Conservation (phyloP, 352 stramenopile species). For the Aphanomyces cochlioides region DNA sequence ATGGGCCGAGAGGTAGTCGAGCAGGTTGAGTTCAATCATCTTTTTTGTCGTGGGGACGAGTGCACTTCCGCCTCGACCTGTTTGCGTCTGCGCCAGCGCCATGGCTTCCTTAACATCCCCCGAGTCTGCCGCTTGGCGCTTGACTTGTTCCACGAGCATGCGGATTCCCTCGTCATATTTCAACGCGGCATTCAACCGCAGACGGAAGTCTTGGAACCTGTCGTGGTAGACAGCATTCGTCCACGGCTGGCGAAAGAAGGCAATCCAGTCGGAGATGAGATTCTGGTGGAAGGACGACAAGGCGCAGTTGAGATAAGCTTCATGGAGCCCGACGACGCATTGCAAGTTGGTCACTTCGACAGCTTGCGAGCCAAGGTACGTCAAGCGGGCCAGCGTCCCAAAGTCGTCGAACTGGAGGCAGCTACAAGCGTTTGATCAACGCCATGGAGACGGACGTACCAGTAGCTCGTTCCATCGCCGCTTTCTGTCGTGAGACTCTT, state of each 20-base stretch:
- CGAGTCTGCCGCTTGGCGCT: constrained; percentile 48
- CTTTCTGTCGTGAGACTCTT: constrained; percentile 42
- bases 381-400: constrained; percentile 63
- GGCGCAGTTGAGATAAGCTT: constrained; percentile 83
- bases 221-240: constrained; percentile 69
- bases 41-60: constrained; percentile 67
- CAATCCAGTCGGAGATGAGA: constrained; percentile 77
- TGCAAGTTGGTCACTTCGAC: constrained; percentile 67
- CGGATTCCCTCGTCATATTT: constrained; percentile 68
- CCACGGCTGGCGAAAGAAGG: constrained; percentile 81
- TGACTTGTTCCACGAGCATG: constrained; percentile 57
- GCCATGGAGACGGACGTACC: constrained; percentile 7
- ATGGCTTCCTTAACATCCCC: constrained; percentile 63
- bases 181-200: constrained; percentile 51
- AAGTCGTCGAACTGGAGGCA: constrained; percentile 73
- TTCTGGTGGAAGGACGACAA: constrained; percentile 64
- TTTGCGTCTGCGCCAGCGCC: constrained; percentile 54
- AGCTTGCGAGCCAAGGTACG: constrained; percentile 54
- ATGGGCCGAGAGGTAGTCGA: constrained; percentile 72
- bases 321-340: constrained; percentile 75
- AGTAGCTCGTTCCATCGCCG: constrained; percentile 40
- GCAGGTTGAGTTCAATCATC: constrained; percentile 68
- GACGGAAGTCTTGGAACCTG: constrained; percentile 62
- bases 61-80: constrained; percentile 53
- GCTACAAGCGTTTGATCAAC: not conserved